These are phyloP conservation scores for Cladochytrium replicatum DNA, from an alignment of 192 early-diverging fungal genomes.

Conservation along the genomic window DNA sequence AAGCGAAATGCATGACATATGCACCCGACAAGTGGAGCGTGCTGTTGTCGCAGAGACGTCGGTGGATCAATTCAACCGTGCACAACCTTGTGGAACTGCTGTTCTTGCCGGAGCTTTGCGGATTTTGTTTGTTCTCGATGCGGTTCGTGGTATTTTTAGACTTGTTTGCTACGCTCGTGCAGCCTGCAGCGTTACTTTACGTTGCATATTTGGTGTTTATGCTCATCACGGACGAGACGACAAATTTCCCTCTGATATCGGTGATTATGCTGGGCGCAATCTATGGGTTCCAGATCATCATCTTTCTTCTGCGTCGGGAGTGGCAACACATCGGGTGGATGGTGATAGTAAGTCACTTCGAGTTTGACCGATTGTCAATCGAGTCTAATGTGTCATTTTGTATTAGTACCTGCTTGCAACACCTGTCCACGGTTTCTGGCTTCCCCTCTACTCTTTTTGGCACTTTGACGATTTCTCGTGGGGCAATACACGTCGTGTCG, in stretches of 20 bases:
- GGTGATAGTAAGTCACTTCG: constrained; percentile 62
- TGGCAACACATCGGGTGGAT: constrained; percentile 73
- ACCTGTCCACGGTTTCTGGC: constrained; percentile 80
- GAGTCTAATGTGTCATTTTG: too few relatives aligned
- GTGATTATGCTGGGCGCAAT: constrained; percentile 68
- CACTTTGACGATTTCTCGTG: constrained; percentile 98
- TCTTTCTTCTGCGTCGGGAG: constrained; percentile 68
- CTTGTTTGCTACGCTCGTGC: constrained; percentile 59
- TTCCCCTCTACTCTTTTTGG: constrained; percentile 95
- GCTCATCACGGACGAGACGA: constrained; percentile 36
- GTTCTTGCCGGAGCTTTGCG: constrained; percentile 74
- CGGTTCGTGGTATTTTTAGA: constrained; percentile 81
- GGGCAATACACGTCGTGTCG: constrained; percentile 93
- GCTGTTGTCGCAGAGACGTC: constrained; percentile 84
- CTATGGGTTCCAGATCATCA: constrained; percentile 78
- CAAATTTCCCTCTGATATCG: constrained; percentile 55
- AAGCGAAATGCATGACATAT: constrained; percentile 74
- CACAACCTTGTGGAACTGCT: constrained; percentile 81
- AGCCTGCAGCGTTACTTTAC: constrained; percentile 36
- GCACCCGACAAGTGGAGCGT: constrained; percentile 80
- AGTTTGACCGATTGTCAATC: too few relatives aligned
- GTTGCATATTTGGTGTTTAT: constrained; percentile 59
- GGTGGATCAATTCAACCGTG: constrained; percentile 93
- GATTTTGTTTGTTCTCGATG: constrained; percentile 90
- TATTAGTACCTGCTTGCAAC: constrained; percentile 77